phyloP scores from a whole-genome alignment of 2,329 filamentous ascomycete species.

The Colletotrichum filicis region DNA sequence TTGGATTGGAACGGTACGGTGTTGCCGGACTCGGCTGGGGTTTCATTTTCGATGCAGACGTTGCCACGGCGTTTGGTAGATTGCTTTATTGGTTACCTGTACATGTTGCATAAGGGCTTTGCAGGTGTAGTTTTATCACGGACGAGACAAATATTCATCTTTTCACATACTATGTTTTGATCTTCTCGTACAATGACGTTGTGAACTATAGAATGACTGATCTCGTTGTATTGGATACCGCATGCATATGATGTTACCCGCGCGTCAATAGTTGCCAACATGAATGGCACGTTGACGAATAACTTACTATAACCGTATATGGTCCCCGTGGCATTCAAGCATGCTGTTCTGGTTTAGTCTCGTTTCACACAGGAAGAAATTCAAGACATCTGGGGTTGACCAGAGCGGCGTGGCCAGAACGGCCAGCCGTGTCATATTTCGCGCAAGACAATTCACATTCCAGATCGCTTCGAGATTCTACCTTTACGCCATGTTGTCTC shows the following conservation, averaged over 20 bases:
- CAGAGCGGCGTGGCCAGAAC: not conserved
- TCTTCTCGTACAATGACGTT: not conserved
- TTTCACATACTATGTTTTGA: not conserved
- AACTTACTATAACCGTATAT: not conserved
- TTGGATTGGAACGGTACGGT: slow-evolving; percentile 28
- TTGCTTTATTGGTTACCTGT: slow-evolving; percentile 18
- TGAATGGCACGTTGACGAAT: slow-evolving; percentile 7
- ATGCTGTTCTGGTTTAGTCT: not conserved
- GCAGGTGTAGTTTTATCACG: slow-evolving; percentile 31
- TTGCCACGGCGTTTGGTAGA: slow-evolving; percentile 28
- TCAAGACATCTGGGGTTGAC: slow-evolving; percentile 23
- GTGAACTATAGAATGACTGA: not conserved
- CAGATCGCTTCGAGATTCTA: slow-evolving; percentile 1
- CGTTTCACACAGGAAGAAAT: not conserved
- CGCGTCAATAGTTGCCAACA: slow-evolving; percentile 12
- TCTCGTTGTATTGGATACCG: slow-evolving; percentile 10
- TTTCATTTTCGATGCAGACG: slow-evolving; percentile 29
- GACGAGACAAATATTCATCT: slow-evolving; percentile 32
- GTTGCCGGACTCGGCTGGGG: slow-evolving; percentile 29
- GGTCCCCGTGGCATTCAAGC: not conserved
- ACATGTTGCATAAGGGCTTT: slow-evolving; percentile 25
- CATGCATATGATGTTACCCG: slow-evolving; percentile 17
- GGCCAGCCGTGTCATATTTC: not conserved
- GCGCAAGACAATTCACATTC: slow-evolving; percentile 1
- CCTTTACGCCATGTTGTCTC: slow-evolving; percentile 29